Evolutionary conservation across 139 green algal genomes (phyloP).

Genomic region (Diplosphaera chodatii): DNA sequence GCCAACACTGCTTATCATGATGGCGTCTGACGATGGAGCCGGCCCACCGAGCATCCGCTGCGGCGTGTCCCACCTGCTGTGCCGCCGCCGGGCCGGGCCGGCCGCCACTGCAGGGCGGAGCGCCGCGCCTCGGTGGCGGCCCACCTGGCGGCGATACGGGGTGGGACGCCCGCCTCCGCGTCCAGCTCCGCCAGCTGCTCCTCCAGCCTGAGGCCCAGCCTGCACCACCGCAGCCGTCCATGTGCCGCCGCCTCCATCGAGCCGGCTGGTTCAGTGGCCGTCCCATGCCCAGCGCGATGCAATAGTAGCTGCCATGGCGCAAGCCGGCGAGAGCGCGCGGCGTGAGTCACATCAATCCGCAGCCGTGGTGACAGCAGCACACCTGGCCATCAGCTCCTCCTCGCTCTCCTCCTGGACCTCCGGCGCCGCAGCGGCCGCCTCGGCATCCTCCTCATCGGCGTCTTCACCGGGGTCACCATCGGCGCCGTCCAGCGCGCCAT

Average conservation of each 20-base stretch:
- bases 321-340: too few relatives aligned
- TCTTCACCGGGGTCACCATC: too few relatives aligned
- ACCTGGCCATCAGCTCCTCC: conserved; percentile 27
- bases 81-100: conserved; percentile 2
- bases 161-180: conserved; percentile 18
- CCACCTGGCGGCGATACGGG: conserved; percentile 20
- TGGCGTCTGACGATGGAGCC: too few relatives aligned
- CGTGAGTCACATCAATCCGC: too few relatives aligned
- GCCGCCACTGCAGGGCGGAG: conserved; percentile 14
- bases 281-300: too few relatives aligned
- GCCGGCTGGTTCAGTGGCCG: too few relatives aligned
- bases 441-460: conserved; percentile 2
- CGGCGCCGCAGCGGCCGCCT: conserved; percentile 3
- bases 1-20: too few relatives aligned
- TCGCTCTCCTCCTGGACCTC: conserved; percentile 19
- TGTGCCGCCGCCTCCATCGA: too few relatives aligned
- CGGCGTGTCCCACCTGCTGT: not conserved
- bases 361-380: too few relatives aligned
- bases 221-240: too few relatives aligned
- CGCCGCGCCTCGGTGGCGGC: conserved; percentile 18
- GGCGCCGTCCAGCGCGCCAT: not conserved
- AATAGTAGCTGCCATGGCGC: too few relatives aligned
- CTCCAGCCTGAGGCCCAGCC: conserved; percentile 55
- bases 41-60: conserved; percentile 10
- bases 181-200: conserved; percentile 40